Conservation (phyloP, 345 rosid genomes). For the Salix suchowensis region DNA sequence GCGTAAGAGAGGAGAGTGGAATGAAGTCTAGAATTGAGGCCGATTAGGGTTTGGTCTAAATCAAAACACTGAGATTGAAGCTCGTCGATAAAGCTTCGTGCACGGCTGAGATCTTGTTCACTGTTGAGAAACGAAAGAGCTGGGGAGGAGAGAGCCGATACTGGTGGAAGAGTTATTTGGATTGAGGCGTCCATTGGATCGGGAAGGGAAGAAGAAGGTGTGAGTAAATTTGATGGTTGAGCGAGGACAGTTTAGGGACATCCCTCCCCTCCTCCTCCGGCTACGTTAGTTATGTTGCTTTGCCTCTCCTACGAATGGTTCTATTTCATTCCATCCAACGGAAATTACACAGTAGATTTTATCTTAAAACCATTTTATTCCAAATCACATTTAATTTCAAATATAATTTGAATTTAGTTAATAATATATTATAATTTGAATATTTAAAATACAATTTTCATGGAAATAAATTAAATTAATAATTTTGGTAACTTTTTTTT, state of each 20-base stretch:
- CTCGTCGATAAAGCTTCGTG: constrained; percentile 47
- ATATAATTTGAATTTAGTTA: too few relatives aligned
- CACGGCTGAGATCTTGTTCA: constrained; percentile 39
- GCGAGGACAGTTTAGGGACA: constrained; percentile 8
- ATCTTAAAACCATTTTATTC: too few relatives aligned
- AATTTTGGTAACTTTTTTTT: too few relatives aligned
- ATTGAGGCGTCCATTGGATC: constrained; percentile 40
- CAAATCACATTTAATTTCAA: too few relatives aligned
- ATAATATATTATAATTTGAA: too few relatives aligned
- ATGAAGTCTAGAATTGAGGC: constrained; percentile 52
- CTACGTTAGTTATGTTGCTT: too few relatives aligned
- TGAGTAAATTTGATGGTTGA: constrained; percentile 10
- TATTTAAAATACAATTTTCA: too few relatives aligned
- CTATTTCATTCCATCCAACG: too few relatives aligned
- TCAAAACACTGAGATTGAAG: constrained; percentile 52
- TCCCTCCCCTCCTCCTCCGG: neutral
- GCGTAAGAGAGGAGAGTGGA: constrained; percentile 52
- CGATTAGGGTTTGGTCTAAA: constrained; percentile 48
- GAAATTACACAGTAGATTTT: too few relatives aligned
- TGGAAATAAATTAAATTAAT: too few relatives aligned
- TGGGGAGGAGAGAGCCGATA: constrained; percentile 42
- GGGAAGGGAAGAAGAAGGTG: constrained; percentile 2
- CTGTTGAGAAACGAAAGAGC: constrained; percentile 52
- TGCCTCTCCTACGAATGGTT: too few relatives aligned
- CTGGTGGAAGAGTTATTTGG: constrained; percentile 42